Base-by-base conservation (phyloP, 805 yeast genomes). In the Yarrowia hollandica region DNA sequence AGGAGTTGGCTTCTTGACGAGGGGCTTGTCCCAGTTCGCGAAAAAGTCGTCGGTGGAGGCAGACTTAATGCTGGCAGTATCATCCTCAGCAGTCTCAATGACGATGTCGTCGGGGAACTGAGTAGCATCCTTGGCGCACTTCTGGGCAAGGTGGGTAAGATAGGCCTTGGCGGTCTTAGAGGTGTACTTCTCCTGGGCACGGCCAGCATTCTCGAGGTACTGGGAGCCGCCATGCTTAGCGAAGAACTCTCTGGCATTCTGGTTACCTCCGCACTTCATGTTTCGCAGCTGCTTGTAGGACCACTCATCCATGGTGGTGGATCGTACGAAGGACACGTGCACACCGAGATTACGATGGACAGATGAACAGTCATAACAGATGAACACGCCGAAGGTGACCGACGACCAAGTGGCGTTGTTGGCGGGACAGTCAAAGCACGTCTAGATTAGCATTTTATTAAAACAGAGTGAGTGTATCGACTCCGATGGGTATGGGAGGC, bases 381-480 rank as follows among this genome's bases (percentile, higher is more conserved):
- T 75, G 71, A 91, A 81, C 56, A 91, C 88, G 60, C 97, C 99
- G 73, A 89, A 92, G 12, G 98, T 96, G 59, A 92, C 90, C 12
- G 98, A 92, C 3, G 99, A 89, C 99, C 99, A 94, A 0, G 98
- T 90, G 33, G 99, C 98, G 71, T 91, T 91, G 70, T 88, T 90
- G 66, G 91, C 88, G 57, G 86, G 81, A 73, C 99, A 94, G 71
- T 94, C 99, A 74, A 94, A 92, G 74, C 99, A 94, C 58, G 72
- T 72, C 67, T 70, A 23, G n/a, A 26, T 34, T 41, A 48, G 55
- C 10, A 22, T 19, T 41, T 10, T 16, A n/a, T 16, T 25, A 10
- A 7, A 10, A 25, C 6, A 25, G 9, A 25, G 9, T 25, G 28
- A 25, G n/a, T n/a, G n/a, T n/a, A n/a, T n/a, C n/a, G n/a, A n/a